Evolutionary conservation across 331 rosid species (phyloP).

Genomic region (Rhamnella rubrinervis): DNA sequence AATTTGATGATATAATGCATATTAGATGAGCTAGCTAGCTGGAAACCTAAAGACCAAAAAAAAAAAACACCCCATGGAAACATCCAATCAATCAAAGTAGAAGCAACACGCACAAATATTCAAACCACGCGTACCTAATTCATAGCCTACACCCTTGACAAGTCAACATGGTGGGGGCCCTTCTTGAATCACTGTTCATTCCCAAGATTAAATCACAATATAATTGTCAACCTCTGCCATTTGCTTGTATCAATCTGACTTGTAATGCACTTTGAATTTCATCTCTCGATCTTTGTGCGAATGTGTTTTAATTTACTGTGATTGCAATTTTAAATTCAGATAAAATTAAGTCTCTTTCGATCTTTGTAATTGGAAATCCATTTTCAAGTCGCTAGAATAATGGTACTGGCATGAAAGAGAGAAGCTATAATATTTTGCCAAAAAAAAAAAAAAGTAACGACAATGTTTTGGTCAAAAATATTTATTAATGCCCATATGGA

Average conservation of each 20-base stretch:
- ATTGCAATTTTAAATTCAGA: too few relatives aligned
- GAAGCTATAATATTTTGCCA: neutral
- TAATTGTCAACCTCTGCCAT: slow-evolving; percentile 6
- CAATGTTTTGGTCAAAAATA: slow-evolving; percentile 3
- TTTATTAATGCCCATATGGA: neutral
- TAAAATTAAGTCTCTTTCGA: neutral
- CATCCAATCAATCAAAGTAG: slow-evolving; percentile 2
- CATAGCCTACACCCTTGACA: slow-evolving; percentile 22
- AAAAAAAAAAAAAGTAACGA: neutral
- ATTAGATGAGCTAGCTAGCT: neutral
- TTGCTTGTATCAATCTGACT: neutral
- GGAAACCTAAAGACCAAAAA: neutral
- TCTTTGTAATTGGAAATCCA: neutral
- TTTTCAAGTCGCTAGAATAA: neutral
- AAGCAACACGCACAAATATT: slow-evolving; percentile 14
- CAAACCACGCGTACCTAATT: slow-evolving; percentile 32
- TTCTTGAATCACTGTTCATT: slow-evolving; percentile 26
- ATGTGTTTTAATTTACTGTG: too few relatives aligned
- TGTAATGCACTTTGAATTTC: too few relatives aligned
- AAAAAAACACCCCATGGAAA: neutral
- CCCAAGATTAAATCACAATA: slow-evolving; percentile 7
- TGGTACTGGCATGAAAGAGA: neutral
- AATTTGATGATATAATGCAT: too few relatives aligned
- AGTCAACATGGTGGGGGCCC: slow-evolving; percentile 36
- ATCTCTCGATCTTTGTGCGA: neutral